phyloP scores from a whole-genome alignment of 2,329 filamentous ascomycete genomes.

The Ceratocystis variospora region DNA sequence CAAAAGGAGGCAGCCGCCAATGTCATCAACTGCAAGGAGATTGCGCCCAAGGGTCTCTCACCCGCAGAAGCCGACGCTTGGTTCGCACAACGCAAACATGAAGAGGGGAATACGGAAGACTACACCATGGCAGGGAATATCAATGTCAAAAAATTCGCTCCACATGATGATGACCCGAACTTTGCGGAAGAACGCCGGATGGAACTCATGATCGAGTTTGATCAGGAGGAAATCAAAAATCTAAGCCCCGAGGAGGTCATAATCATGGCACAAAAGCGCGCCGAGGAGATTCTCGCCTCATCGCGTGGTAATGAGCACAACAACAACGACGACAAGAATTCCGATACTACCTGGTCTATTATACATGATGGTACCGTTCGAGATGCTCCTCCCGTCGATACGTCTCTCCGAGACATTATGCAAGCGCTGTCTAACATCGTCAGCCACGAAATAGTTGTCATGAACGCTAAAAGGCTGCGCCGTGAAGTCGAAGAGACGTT shows the following conservation, averaged over 20 bases:
- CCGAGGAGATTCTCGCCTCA: conserved; percentile 8
- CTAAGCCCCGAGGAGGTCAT: conserved; percentile 12
- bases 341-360: too few relatives aligned
- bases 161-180: not conserved
- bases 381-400: not conserved
- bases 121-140: conserved; percentile 9
- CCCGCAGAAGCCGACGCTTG: conserved; percentile 25
- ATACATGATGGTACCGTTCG: not conserved
- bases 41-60: conserved; percentile 39
- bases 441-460: conserved; percentile 52
- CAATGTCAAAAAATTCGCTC: conserved; percentile 1
- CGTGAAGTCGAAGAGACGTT: conserved; percentile 12
- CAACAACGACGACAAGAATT: conserved; percentile 4
- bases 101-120: conserved; percentile 5
- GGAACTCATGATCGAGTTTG: conserved; percentile 20
- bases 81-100: conserved; percentile 32
- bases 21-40: conserved; percentile 59
- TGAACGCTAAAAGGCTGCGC: conserved; percentile 30
- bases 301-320: conserved; percentile 23
- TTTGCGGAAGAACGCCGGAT: conserved; percentile 21
- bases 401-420: not conserved
- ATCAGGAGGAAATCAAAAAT: conserved; percentile 13
- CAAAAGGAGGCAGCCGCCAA: conserved; percentile 66
- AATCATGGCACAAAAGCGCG: conserved; percentile 13
- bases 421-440: conserved; percentile 42